Base-by-base conservation (phyloP, 805 yeast genomes). In the Komagataella populi region DNA sequence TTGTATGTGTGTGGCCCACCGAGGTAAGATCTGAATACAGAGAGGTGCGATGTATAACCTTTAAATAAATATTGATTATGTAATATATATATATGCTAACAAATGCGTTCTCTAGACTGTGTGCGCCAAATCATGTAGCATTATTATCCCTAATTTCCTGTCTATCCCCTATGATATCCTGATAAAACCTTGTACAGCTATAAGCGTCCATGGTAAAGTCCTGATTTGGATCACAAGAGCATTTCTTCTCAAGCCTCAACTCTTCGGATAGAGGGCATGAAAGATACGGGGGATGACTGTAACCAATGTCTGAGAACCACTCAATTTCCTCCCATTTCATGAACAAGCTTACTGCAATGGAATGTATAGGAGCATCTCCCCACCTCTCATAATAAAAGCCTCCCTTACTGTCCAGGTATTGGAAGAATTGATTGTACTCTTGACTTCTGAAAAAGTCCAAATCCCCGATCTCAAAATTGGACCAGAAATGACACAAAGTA, bases 311-410 rank as follows among this genome's bases (percentile, higher is more conserved):
- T 10, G 54, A 51, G 44, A 67, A 61, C 63, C 65, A 65, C 54
- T 61, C 59, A 14, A 67, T 39, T 47, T 64, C 63, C n/a, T 50
- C 49, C 47, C 58, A 57, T 7, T 55, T 46, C 47, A 53, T n/a
- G 50, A 72, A 60, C 44, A 67, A 55, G 7, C 74, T 62, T 1
- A 69, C 69, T 3, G 71, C 76, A 48, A 76, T 66, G 1, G 78
- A 63, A 60, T 74, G 79, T 44, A 76, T 63, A 1, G 80, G 80
- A 6, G 79, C 80, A 59, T 87, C 96, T 14, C 96, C 96, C 95
- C 96, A 88, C 57, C 96, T 73, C 68, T 87, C 93, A 62, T 86
- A 85, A 63, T 78, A 87, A 64, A 87, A 86, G 0, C 95, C 95
- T 51, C 93, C 95, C 4, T 77, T 67, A 36, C 63, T 57, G 62